Base-by-base conservation (phyloP, 495 filamentous ascomycete genomes). In the Talaromyces nanjingensis region DNA sequence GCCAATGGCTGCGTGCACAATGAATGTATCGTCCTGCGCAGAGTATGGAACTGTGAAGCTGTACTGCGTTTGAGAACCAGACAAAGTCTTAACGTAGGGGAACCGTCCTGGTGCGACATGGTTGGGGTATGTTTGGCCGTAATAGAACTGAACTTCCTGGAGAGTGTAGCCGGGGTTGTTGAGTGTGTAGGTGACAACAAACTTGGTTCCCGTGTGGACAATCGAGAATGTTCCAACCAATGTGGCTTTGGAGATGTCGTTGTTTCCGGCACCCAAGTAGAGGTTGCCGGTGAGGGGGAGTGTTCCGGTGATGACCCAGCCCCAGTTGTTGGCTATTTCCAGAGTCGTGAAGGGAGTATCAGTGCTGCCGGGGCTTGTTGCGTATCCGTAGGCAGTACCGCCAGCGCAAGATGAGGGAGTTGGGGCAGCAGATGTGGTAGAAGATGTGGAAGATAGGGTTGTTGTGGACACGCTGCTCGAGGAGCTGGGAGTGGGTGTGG, bases 341-440 rank as follows among this genome's bases (percentile, higher is more conserved):
- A 58, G 29, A 14, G 27, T 20, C 0, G 5, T 18, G 18, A 58
- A 58, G n/a, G 55, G 34, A 27, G 11, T 18, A 6, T 31, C 25
- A 1, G 12, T 22, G 25, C 31, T 58, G 55, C 5, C 16, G 24
- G 3, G 1, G 49, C 49, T 54, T 25, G 49, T 54, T 54, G 31
- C 55, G 55, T 58, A 58, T 6, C 55, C 55, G 14, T 58, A 58
- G 27, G 55, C 55, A 58, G 55, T 58, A 11, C 55, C 55, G 29
- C 55, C 31, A 3, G 11, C 55, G 25, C 55, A 58, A 58, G 55
- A n/a, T 2, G 27, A n/a, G 55, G 55, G 12, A 6, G 55, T 27
- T 37, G 55, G 12, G 55, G 24, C 11, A 22, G 27, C 14, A 16
- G 55, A n/a, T 31, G 39, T 16, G 39, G 39, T 45, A 45, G 39